Percentiles rank a stretch among this genome's conserved stretches.
phyloP scores from a whole-genome alignment of 352 stramenopile genomes.

The Blastocystis sp. region DNA sequence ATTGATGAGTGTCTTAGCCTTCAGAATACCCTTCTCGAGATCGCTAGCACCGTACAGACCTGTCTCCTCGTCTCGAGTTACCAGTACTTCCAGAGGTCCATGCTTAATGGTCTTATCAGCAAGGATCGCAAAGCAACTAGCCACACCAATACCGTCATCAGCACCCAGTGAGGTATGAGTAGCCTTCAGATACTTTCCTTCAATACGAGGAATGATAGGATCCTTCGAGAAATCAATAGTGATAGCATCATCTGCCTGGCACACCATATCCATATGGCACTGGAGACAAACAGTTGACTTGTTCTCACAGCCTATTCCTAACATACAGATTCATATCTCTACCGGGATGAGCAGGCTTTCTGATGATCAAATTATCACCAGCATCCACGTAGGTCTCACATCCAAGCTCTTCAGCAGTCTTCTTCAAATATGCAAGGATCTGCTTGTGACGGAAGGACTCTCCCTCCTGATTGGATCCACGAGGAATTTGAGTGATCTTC shows the following conservation, averaged over 20 bases:
- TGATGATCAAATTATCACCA: conserved; percentile 61
- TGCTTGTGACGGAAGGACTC: conserved; percentile 61
- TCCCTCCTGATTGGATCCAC: conserved; percentile 61
- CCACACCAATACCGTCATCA: conserved; percentile 53
- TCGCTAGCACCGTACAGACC: conserved; percentile 55
- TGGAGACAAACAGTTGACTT: conserved; percentile 58
- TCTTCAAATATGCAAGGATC: conserved; percentile 52
- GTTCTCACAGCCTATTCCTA: conserved; percentile 46
- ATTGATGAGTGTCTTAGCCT: conserved; percentile 58
- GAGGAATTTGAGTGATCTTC: conserved; percentile 57
- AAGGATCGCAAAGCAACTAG: conserved; percentile 50
- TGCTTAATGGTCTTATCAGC: conserved; percentile 60
- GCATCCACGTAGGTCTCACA: conserved; percentile 30
- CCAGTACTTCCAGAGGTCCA: conserved; percentile 56
- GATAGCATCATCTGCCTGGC: conserved; percentile 42
- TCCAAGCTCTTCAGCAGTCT: conserved; percentile 41
- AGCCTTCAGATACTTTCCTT: conserved; percentile 60
- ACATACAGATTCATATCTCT: not conserved
- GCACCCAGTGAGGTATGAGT: conserved; percentile 56
- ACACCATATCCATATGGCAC: conserved; percentile 63
- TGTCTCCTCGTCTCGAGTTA: conserved; percentile 57
- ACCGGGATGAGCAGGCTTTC: conserved; percentile 53
- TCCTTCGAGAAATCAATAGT: conserved; percentile 58
- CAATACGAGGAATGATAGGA: conserved; percentile 53
- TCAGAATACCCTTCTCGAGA: conserved; percentile 53